Base-by-base conservation (phyloP, 2,329 filamentous ascomycete species). In the Colletotrichum acutatum region DNA sequence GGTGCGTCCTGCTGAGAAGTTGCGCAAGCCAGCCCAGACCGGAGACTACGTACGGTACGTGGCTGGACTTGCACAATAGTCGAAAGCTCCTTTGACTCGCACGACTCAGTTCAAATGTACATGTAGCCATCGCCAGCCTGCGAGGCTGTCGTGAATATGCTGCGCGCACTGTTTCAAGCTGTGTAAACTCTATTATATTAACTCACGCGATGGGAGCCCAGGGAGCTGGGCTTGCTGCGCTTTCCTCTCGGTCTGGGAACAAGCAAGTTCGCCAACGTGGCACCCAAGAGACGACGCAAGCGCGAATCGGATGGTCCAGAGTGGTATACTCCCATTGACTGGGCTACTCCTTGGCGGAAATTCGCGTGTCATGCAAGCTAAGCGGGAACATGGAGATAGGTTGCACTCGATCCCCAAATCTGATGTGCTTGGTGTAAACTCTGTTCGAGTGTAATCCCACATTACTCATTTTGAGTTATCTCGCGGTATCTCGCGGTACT, bases 111-210 rank as follows among this genome's bases (percentile, higher is more conserved):
- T 22, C 19, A 49, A 26, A 11, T 42, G 37, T 16, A 42, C 16
- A 42, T 42, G n/a, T 8, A 14, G 26, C 7, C 19, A 61, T 53
- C 19, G 28, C 22, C 24, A 19, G 30, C 46, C 8, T 58, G 28
- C 24, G 30, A 59, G 5, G 65, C 28, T 30, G 28, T 7, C 52
- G 28, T n/a, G 14, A 28, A 54, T 26, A 8, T 37, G 57, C 67
- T 66, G 53, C 22, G 37, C 57, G 16, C 42, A 49, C 19, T 49
- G 49, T 57, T 59, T 68, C 37, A 63, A 53, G 24, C 14, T 12
- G 19, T 6, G 16, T 30, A 26, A 68, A 68, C 64, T 62, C 16
- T 71, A 52, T 63, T 53, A 60, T 14, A 62, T 58, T 59, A 37
- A n/a, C 12, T 7, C 28, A 8, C 11, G 24, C 12, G 52, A n/a